Evolutionary conservation across 495 filamentous ascomycete species (phyloP).

Genomic region (Penicillium pulvis): DNA sequence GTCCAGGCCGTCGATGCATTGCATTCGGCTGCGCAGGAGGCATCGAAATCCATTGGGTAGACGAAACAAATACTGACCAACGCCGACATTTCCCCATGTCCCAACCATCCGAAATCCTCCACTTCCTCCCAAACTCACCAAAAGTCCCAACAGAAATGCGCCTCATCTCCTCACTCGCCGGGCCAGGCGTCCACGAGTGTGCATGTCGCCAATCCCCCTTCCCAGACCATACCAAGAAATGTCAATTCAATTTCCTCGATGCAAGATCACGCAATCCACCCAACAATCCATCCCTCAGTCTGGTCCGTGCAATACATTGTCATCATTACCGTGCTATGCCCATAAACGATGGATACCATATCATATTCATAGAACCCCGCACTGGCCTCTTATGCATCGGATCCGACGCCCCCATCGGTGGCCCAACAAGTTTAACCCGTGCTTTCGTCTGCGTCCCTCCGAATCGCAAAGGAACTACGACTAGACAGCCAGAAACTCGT

Average conservation of each 20-base stretch:
- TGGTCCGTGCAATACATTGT: conserved; percentile 46
- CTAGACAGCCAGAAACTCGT: conserved; percentile 35
- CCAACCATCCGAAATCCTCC: conserved; percentile 64
- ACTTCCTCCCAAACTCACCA: conserved; percentile 62
- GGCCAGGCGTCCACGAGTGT: conserved; percentile 43
- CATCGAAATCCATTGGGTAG: conserved; percentile 74
- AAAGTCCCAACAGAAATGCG: conserved; percentile 53
- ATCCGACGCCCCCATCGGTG: conserved; percentile 62
- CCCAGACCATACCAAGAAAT: conserved; percentile 28
- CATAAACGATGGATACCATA: conserved; percentile 67
- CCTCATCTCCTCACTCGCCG: conserved; percentile 67
- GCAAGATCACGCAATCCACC: conserved; percentile 31
- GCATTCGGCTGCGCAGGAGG: conserved; percentile 70
- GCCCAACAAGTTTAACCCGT: conserved; percentile 49
- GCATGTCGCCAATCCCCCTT: conserved; percentile 33
- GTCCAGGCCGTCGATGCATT: conserved; percentile 66
- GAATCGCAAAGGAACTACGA: conserved; percentile 21
- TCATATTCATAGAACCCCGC: conserved; percentile 69
- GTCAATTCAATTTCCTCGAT: conserved; percentile 36
- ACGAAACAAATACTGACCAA: conserved; percentile 61
- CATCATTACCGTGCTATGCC: conserved; percentile 72
- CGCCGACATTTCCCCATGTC: conserved; percentile 67
- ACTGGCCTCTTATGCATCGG: conserved; percentile 65
- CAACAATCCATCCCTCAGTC: conserved; percentile 30
- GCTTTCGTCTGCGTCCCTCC: conserved; percentile 44